Evolutionary conservation across 352 stramenopile species (phyloP).

Genomic region (Phytophthora tubulina): DNA sequence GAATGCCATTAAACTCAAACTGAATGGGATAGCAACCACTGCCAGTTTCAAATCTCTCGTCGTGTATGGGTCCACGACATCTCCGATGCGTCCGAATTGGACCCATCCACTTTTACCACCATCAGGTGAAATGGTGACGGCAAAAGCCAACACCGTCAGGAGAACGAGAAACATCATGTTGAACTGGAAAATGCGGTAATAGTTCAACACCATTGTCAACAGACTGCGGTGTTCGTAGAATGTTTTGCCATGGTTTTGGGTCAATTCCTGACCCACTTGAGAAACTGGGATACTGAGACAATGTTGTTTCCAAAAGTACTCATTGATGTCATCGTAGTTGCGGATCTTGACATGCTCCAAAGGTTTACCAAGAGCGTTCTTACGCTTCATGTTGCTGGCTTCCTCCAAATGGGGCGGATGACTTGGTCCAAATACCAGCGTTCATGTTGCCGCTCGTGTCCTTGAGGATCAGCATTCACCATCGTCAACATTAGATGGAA

Average conservation of each 20-base stretch:
- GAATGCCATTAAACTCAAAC: constrained; percentile 57
- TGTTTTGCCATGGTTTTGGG: constrained; percentile 74
- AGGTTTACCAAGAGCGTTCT: constrained; percentile 64
- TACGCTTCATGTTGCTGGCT: constrained; percentile 77
- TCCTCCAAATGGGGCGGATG: constrained; percentile 76
- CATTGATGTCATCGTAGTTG: constrained; percentile 88
- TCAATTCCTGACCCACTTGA: constrained; percentile 58
- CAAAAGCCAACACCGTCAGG: constrained; percentile 64
- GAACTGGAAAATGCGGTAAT: constrained; percentile 88
- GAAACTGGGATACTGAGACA: constrained; percentile 65
- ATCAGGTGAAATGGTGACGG: constrained; percentile 63
- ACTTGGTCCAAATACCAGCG: constrained; percentile 74
- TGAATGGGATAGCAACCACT: constrained; percentile 60
- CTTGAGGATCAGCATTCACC: constrained; percentile 61
- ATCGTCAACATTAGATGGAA: constrained; percentile 90
- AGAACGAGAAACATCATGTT: constrained; percentile 79
- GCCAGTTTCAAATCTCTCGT: constrained; percentile 65
- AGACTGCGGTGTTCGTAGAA: constrained; percentile 84
- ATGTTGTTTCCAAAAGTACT: constrained; percentile 83
- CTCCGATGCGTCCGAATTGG: constrained; percentile 65
- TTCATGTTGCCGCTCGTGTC: constrained; percentile 48
- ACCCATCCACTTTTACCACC: constrained; percentile 63
- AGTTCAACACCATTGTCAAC: constrained; percentile 78
- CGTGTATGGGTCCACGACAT: constrained; percentile 64
- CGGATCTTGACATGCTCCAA: constrained; percentile 81